Evolutionary conservation across 768 basidiomycete species (phyloP).

Genomic region (Sporobolomyces phaffii): DNA sequence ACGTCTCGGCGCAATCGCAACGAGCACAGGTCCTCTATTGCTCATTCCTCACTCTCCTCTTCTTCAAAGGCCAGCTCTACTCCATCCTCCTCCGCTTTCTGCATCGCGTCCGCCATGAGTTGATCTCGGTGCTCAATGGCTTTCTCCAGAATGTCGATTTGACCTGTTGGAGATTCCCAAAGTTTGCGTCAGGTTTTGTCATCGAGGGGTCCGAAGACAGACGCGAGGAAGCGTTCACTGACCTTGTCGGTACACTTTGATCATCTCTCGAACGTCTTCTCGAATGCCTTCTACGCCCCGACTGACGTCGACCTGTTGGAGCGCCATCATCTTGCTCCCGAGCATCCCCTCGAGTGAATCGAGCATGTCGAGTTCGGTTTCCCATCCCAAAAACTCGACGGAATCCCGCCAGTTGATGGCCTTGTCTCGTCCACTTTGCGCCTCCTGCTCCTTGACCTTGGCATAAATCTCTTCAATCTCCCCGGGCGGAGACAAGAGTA

Average conservation of each 20-base stretch:
- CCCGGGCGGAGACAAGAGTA: conserved; percentile 43
- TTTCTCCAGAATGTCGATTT: conserved; percentile 2
- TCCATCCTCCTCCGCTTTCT: conserved; percentile 1
- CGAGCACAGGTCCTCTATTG: not conserved
- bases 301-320: conserved; percentile 6
- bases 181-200: too few relatives aligned
- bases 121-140: not conserved
- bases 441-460: conserved; percentile 35
- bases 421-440: conserved; percentile 39
- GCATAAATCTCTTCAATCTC: conserved; percentile 17
- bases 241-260: conserved; percentile 43
- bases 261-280: conserved; percentile 60
- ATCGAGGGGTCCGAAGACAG: too few relatives aligned
- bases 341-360: conserved; percentile 65
- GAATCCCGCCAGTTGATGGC: conserved; percentile 41
- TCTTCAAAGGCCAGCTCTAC: not conserved
- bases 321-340: conserved; percentile 35
- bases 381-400: conserved; percentile 47
- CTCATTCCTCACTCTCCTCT: not conserved
- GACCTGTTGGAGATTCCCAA: not conserved
- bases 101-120: not conserved
- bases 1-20: too few relatives aligned
- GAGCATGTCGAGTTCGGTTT: conserved; percentile 65
- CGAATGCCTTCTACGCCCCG: conserved; percentile 46
- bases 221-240: too few relatives aligned